These are phyloP conservation scores for Omphalea diandra DNA, from an alignment of 441 rosid genomes.

Conservation along the genomic window DNA sequence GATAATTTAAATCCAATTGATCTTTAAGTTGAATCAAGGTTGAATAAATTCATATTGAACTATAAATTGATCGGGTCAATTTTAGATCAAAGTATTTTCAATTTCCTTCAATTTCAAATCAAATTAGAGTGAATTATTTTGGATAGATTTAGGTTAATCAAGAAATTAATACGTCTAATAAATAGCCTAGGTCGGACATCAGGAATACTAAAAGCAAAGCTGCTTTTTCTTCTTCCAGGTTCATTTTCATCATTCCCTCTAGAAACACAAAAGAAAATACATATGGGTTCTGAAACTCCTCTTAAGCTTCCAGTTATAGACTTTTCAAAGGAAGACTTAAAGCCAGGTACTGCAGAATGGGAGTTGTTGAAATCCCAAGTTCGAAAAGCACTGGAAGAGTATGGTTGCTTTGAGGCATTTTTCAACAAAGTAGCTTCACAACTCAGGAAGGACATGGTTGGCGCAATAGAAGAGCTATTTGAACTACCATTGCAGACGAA, in stretches of 20 bases:
- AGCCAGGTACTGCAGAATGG: conserved; percentile 28
- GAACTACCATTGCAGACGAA: conserved; percentile 35
- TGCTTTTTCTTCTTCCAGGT: neutral
- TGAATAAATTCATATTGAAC: too few relatives aligned
- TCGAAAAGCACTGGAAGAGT: conserved; percentile 27
- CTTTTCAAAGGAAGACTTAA: conserved; percentile 16
- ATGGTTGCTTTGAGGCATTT: conserved; percentile 37
- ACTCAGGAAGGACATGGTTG: conserved; percentile 18
- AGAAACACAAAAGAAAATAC: neutral
- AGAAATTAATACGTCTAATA: too few relatives aligned
- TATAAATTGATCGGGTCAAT: too few relatives aligned
- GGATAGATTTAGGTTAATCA: too few relatives aligned
- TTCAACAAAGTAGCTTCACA: conserved; percentile 23
- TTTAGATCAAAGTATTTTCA: too few relatives aligned
- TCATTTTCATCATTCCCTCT: neutral
- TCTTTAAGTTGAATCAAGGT: too few relatives aligned
- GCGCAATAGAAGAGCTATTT: conserved; percentile 30
- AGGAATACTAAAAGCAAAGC: neutral
- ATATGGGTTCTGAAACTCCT: conserved; percentile 22
- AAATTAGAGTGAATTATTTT: too few relatives aligned
- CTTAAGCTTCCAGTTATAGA: conserved; percentile 31
- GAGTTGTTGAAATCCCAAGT: conserved; percentile 26
- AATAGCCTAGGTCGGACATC: too few relatives aligned
- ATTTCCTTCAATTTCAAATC: too few relatives aligned
- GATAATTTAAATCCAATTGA: too few relatives aligned